A percentile compares a stretch with the other conserved stretches of the same genome.
These are phyloP conservation scores for Picea glauca DNA, from an alignment of 75 land plant species.

Conservation along the genomic window DNA sequence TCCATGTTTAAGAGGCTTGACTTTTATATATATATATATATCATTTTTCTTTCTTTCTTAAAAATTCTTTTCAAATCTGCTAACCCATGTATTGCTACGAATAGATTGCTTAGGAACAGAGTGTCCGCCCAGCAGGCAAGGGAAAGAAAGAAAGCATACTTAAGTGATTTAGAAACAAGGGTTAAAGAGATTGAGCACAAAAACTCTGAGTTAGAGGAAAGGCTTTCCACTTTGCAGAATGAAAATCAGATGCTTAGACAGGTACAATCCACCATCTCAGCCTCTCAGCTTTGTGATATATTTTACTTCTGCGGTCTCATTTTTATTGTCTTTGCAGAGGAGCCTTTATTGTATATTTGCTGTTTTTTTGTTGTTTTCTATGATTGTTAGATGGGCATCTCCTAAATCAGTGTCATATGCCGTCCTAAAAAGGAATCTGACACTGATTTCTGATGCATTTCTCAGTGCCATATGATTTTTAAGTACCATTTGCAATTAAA, in stretches of 20 bases:
- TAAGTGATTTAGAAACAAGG: constrained; percentile 74
- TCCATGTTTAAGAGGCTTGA: neutral
- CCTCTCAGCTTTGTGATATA: neutral
- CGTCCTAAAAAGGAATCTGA: no score
- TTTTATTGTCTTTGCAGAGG: neutral
- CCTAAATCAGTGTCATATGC: no score
- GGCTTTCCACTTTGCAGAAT: constrained; percentile 80
- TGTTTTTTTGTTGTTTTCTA: no score
- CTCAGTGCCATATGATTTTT: no score
- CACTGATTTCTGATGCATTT: no score
- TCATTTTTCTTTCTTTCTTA: neutral
- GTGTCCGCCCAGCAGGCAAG: constrained; percentile 98
- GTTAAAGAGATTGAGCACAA: constrained; percentile 83
- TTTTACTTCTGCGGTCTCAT: no score
- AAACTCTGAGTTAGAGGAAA: constrained; percentile 92
- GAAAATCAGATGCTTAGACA: constrained; percentile 98
- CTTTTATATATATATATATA: neutral
- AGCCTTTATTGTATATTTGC: neutral
- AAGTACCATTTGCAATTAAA: no score
- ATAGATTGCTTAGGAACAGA: constrained; percentile 92
- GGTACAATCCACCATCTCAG: constrained; percentile 23
- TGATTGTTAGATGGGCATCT: no score
- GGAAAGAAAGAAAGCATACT: constrained; percentile 93
- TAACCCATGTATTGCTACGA: neutral
- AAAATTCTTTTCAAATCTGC: neutral